Evolutionary conservation across 2,329 filamentous ascomycete genomes (phyloP).

Genomic region (Tricladium varicosporioides): DNA sequence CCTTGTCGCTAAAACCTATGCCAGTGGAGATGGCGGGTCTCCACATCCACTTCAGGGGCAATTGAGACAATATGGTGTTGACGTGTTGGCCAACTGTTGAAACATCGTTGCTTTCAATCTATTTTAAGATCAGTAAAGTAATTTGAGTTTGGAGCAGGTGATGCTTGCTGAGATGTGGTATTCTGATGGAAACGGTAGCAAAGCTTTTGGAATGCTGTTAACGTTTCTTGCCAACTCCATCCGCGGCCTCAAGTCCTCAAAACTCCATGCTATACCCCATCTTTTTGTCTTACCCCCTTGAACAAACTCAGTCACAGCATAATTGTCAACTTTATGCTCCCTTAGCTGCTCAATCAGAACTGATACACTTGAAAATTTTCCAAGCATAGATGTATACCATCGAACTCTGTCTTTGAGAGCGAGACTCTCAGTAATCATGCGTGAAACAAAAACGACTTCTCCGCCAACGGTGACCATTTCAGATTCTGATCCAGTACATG

Average conservation of each 20-base stretch:
- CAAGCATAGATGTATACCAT: constrained; percentile 93
- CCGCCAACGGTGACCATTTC: constrained; percentile 87
- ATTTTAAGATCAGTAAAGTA: constrained; percentile 2
- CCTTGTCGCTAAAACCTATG: constrained; percentile 32
- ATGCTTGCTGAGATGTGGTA: constrained; percentile 37
- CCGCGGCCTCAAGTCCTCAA: constrained; percentile 62
- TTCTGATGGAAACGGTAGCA: constrained; percentile 51
- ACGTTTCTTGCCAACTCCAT: constrained; percentile 39
- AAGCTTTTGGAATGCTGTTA: constrained; percentile 43
- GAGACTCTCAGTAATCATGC: constrained; percentile 70
- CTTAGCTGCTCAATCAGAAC: constrained; percentile 58
- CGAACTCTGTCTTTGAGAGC: constrained; percentile 57
- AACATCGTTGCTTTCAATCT: constrained; percentile 5
- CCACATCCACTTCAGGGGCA: constrained; percentile 33
- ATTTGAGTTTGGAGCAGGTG: background rate
- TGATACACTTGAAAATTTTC: constrained; percentile 70
- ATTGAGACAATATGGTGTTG: constrained; percentile 28
- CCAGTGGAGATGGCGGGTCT: constrained; percentile 23
- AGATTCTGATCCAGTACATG: constrained; percentile 70
- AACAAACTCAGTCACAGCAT: constrained; percentile 75
- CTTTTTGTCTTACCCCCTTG: constrained; percentile 76
- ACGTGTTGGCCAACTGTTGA: constrained; percentile 18
- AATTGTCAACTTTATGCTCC: constrained; percentile 66
- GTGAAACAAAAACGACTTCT: constrained; percentile 70
- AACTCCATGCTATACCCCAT: constrained; percentile 91